These are phyloP conservation scores for Pleurotus sapidus DNA, from an alignment of 768 basidiomycete species.

Conservation along the genomic window DNA sequence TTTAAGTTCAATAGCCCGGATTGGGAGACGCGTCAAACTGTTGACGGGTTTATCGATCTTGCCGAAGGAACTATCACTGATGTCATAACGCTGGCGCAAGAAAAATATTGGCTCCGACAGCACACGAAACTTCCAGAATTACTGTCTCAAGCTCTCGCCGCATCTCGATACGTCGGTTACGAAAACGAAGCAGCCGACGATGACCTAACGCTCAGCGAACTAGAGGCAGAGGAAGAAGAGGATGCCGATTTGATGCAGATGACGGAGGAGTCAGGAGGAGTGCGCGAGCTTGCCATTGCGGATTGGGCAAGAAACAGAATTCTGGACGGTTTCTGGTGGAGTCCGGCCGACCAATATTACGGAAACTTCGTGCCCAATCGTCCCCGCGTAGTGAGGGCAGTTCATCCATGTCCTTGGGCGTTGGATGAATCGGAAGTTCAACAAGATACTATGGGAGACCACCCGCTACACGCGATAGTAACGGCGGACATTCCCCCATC, in stretches of 20 bases:
- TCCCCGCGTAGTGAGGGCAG: conserved; percentile 31
- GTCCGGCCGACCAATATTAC: conserved; percentile 71
- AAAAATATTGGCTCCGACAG: conserved; percentile 68
- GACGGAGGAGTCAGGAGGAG: conserved; percentile 35
- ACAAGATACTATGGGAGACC: conserved; percentile 18
- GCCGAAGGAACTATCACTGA: conserved; percentile 67
- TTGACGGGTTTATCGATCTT: conserved; percentile 72
- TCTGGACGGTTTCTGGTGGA: conserved; percentile 74
- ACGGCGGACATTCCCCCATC: conserved; percentile 56
- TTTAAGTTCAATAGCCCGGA: conserved; percentile 37
- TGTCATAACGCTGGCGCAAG: conserved; percentile 58
- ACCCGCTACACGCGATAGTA: conserved; percentile 49
- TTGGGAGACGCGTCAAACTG: conserved; percentile 65
- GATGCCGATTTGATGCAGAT: conserved; percentile 38
- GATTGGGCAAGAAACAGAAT: conserved; percentile 74
- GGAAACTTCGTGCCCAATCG: conserved; percentile 35
- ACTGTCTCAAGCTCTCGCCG: conserved; percentile 66
- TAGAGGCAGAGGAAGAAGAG: conserved; percentile 42
- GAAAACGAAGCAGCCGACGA: conserved; percentile 22
- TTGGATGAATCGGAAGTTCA: conserved; percentile 30
- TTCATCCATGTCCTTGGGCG: conserved; percentile 68
- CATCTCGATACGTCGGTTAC: conserved; percentile 22
- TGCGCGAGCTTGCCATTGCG: conserved; percentile 55
- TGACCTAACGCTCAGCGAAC: conserved; percentile 19
- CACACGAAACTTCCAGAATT: conserved; percentile 66